phyloP scores from a whole-genome alignment of 768 basidiomycete genomes.

The Trametes elegans region DNA sequence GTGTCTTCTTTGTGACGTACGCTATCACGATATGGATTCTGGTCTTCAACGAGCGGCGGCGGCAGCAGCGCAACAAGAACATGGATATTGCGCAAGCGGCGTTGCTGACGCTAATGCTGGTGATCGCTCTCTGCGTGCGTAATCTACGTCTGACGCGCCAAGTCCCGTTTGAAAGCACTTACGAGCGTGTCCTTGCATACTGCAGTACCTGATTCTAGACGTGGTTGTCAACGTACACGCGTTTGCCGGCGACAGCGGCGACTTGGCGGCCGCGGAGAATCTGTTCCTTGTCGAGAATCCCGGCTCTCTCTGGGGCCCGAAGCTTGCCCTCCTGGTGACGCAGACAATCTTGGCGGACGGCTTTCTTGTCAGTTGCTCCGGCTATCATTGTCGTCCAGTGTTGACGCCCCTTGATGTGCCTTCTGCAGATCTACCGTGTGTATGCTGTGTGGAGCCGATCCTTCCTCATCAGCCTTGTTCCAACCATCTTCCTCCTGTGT shows the following conservation, averaged over 20 bases:
- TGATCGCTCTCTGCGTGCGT: background rate
- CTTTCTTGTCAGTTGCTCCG: background rate
- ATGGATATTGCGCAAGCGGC: background rate
- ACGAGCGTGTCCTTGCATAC: background rate
- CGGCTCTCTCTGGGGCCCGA: background rate
- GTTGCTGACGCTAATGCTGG: background rate
- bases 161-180: too few relatives aligned
- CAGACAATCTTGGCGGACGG: slow-evolving; percentile 1
- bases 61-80: background rate
- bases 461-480: background rate
- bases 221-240: background rate
- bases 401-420: background rate
- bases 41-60: background rate
- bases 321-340: background rate
- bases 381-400: background rate
- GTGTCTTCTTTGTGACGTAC: background rate
- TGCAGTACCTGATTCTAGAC: background rate
- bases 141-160: background rate
- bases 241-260: background rate
- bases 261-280: background rate
- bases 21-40: background rate
- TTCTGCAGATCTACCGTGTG: background rate
- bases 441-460: background rate
- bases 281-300: background rate
- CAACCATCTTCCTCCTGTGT: background rate